These are phyloP conservation scores for Tardiomyces blankii DNA, from an alignment of 1,139 yeast species.

Conservation along the genomic window DNA sequence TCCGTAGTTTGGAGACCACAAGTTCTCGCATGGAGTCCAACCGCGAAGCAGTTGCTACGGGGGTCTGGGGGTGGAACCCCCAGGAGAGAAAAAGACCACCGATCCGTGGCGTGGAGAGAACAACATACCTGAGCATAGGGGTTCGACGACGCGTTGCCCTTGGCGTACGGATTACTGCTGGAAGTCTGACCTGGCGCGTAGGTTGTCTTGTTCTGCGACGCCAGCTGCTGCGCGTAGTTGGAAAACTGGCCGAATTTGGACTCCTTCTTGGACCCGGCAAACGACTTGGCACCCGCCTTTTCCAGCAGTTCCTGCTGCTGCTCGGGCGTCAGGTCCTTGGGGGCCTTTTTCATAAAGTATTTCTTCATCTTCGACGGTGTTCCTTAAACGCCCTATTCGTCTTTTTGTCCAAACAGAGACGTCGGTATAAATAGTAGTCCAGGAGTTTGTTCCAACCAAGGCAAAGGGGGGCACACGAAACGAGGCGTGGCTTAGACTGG, in stretches of 20 bases:
- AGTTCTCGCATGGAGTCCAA: no score
- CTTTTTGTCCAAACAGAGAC: no score
- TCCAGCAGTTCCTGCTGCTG: slow-evolving; percentile 22
- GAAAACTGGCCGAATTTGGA: slow-evolving; percentile 25
- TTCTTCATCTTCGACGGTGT: slow-evolving; percentile 18
- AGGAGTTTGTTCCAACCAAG: no score
- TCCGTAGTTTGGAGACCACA: no score
- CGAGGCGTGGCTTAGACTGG: no score
- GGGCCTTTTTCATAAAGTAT: slow-evolving; percentile 22
- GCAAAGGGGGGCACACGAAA: no score
- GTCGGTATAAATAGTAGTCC: no score
- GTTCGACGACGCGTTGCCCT: slow-evolving; percentile 7
- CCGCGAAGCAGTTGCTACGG: no score
- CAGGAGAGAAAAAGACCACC: no score
- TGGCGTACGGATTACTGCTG: slow-evolving; percentile 9
- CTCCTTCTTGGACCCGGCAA: slow-evolving; percentile 16
- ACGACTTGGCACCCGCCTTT: slow-evolving; percentile 17
- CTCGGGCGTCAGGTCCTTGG: slow-evolving; percentile 26
- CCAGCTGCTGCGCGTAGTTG: slow-evolving; percentile 21
- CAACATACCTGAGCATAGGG: slow-evolving; percentile 9
- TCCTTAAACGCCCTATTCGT: neutral
- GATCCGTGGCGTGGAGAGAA: no score
- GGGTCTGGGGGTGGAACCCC: no score
- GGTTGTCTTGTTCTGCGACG: slow-evolving; percentile 12
- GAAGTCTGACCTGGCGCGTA: slow-evolving; percentile 2